phyloP scores from a whole-genome alignment of 371 early-diverging fungal species.

The Apophysomyces elegans region DNA sequence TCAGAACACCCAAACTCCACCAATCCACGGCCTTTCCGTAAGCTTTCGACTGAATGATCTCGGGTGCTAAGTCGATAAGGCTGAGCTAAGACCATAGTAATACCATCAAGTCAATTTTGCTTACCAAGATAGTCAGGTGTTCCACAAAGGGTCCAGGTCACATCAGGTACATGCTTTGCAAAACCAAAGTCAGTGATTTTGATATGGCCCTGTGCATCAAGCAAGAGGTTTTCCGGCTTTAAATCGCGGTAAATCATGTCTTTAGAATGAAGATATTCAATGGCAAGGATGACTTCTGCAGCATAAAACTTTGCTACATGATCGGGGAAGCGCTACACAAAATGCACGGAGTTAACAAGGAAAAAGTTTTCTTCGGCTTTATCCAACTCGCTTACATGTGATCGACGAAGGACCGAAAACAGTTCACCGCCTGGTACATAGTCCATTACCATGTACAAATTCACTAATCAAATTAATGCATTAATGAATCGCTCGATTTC shows the following conservation, averaged over 20 bases:
- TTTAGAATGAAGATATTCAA: constrained; percentile 89
- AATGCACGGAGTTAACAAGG: constrained; percentile 5
- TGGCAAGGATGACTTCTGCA: constrained; percentile 71
- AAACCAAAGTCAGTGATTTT: constrained; percentile 99
- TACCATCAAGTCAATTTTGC: background rate
- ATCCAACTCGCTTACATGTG: constrained; percentile 49
- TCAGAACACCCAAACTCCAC: constrained; percentile 94
- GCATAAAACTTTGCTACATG: constrained; percentile 87
- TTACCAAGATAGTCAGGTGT: constrained; percentile 94
- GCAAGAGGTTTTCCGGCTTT: constrained; percentile 90
- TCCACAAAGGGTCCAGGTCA: constrained; percentile 97
- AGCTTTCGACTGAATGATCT: constrained; percentile 94
- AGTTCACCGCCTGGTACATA: constrained; percentile 96
- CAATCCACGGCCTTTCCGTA: constrained; percentile 97
- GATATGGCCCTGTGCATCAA: constrained; percentile 90
- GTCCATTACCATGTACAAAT: constrained; percentile 96
- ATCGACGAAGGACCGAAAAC: constrained; percentile 79
- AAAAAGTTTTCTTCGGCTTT: constrained; percentile 13
- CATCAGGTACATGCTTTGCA: constrained; percentile 91
- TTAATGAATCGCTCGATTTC: background rate
- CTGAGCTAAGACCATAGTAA: background rate
- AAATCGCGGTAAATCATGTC: constrained; percentile 93
- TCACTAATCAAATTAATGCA: constrained; percentile 22
- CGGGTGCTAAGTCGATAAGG: constrained; percentile 89
- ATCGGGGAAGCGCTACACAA: constrained; percentile 77